Percentiles rank a stretch among this genome's conserved stretches.
Conservation (phyloP, 2,329 filamentous ascomycete genomes). For the Orbilia quercus region DNA sequence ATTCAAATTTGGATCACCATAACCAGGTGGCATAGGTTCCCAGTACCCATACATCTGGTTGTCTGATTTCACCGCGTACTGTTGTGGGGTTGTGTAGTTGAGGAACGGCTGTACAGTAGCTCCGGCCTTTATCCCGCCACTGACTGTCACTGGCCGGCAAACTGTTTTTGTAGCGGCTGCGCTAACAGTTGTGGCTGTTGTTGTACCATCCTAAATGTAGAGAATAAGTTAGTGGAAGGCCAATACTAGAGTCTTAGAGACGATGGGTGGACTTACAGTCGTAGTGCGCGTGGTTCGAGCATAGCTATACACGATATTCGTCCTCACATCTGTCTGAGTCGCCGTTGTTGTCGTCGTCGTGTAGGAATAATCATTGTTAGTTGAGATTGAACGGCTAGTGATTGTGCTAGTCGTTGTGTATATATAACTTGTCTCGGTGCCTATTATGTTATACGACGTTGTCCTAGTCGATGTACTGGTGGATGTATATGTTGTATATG, state of each 20-base stretch:
- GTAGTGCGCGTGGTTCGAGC: not conserved
- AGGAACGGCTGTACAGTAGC: slow-evolving; percentile 1
- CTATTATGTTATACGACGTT: not conserved
- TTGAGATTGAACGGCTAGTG: not conserved
- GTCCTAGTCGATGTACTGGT: not conserved
- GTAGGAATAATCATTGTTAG: slow-evolving; percentile 1
- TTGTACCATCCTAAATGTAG: slow-evolving; percentile 10
- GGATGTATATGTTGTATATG: slow-evolving; percentile 22
- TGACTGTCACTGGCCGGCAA: slow-evolving; percentile 3
- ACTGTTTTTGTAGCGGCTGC: not conserved
- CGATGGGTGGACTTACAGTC: slow-evolving; percentile 12
- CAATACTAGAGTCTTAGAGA: not conserved
- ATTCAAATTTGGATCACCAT: too few species aligned
- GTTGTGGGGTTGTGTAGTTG: not conserved
- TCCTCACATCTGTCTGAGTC: not conserved
- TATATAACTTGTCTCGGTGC: slow-evolving; percentile 14
- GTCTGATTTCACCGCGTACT: not conserved
- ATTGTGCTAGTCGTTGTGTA: slow-evolving; percentile 13
- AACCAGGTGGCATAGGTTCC: not conserved
- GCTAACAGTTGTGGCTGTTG: not conserved
- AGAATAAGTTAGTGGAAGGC: not conserved
- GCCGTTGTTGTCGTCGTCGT: not conserved
- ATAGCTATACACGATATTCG: slow-evolving; percentile 1
- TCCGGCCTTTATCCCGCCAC: not conserved
- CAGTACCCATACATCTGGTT: slow-evolving; percentile 6